phyloP scores from a whole-genome alignment of 2,329 filamentous ascomycete genomes.

The Alternaria incomplexa region DNA sequence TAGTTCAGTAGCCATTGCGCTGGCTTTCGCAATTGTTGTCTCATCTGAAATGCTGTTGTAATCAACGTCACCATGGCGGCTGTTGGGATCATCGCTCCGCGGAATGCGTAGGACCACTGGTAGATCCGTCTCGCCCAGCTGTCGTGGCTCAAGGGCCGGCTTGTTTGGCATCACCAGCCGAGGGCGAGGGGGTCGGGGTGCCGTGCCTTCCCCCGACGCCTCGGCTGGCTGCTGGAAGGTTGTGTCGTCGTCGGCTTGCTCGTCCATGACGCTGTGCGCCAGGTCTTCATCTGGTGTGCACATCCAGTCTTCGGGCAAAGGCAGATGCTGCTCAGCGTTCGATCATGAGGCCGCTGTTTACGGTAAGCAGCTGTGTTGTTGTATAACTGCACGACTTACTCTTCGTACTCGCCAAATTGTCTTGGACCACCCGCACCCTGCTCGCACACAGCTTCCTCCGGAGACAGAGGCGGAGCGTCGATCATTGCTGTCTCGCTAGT shows the following conservation, averaged over 20 bases:
- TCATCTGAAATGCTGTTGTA: no score
- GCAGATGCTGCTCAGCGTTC: neutral
- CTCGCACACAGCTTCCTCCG: neutral
- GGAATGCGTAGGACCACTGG: neutral
- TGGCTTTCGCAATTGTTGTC: no score
- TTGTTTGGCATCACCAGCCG: neutral
- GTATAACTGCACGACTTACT: neutral
- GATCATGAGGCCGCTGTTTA: neutral
- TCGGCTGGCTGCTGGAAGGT: no score
- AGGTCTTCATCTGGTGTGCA: neutral
- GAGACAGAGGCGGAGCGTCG: neutral
- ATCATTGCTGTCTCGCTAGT: neutral
- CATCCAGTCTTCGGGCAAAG: neutral
- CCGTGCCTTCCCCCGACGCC: fast-evolving
- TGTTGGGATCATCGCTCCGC: neutral
- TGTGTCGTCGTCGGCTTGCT: neutral
- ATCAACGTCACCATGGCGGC: no score
- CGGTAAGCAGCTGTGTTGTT: neutral
- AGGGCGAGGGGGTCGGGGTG: neutral
- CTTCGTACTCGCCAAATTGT: neutral
- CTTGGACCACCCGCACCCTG: neutral
- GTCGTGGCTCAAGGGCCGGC: neutral
- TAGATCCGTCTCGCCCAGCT: neutral
- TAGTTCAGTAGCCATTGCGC: no score
- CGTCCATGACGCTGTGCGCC: neutral